Percentiles rank a stretch among this genome's conserved stretches.
These are phyloP conservation scores for Cupressus sempervirens DNA, from an alignment of 75 land plant genomes.

Conservation along the genomic window DNA sequence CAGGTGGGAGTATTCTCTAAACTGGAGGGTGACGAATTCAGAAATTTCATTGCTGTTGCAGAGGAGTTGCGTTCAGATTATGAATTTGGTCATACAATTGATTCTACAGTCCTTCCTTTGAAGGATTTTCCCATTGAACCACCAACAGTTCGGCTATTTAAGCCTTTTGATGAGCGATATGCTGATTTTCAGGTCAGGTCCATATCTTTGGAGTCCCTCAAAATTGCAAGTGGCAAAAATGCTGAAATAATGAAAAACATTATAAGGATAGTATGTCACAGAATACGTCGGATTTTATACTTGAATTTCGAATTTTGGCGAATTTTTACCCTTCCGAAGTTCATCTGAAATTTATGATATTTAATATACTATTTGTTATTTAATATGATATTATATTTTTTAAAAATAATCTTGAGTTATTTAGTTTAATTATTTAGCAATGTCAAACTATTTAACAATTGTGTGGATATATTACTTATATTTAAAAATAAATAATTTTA, in stretches of 20 bases:
- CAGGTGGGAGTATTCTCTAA: conserved; percentile 82
- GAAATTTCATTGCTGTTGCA: conserved; percentile 52
- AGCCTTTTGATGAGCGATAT: conserved; percentile 89
- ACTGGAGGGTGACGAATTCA: conserved; percentile 60
- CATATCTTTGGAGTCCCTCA: neutral
- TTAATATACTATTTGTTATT: no score
- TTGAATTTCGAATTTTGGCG: no score
- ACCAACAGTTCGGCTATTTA: conserved; percentile 74
- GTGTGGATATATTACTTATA: no score
- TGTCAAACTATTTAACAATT: no score
- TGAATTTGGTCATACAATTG: conserved; percentile 76
- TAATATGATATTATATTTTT: no score
- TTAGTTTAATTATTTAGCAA: no score
- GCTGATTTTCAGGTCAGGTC: conserved; percentile 58
- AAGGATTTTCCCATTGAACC: conserved; percentile 49
- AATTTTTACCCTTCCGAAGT: no score
- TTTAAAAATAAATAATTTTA: no score
- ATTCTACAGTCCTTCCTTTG: conserved; percentile 63
- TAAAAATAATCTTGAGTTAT: no score
- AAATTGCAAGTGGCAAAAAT: neutral
- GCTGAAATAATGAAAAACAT: neutral
- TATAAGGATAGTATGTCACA: no score
- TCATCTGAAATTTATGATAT: no score
- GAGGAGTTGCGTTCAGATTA: conserved; percentile 79
- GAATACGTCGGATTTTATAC: no score